phyloP scores from a whole-genome alignment of 2,329 filamentous ascomycete species.

The Graphiopsis chlorocephala region DNA sequence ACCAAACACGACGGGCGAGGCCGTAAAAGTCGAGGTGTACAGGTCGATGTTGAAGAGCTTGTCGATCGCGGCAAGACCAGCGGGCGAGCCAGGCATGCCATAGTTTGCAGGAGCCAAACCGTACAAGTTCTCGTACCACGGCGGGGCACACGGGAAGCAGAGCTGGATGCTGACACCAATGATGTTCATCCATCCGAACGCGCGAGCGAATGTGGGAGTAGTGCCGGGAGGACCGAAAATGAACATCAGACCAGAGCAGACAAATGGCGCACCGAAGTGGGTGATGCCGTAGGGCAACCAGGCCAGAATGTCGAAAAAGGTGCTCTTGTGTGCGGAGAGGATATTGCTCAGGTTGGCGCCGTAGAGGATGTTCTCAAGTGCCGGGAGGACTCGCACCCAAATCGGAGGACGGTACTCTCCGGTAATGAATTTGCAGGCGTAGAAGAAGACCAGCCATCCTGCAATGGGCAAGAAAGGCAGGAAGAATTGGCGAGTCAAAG shows the following conservation, averaged over 20 bases:
- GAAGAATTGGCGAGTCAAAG: slow-evolving; percentile 86
- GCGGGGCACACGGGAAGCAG: slow-evolving; percentile 87
- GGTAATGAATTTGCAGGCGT: slow-evolving; percentile 87
- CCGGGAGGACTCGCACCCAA: slow-evolving; percentile 91
- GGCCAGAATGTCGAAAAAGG: slow-evolving; percentile 79
- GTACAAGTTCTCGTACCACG: slow-evolving; percentile 95
- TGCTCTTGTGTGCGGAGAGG: slow-evolving; percentile 82
- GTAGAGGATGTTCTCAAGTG: slow-evolving; percentile 93
- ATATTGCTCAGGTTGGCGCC: slow-evolving; percentile 96
- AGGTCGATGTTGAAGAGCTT: slow-evolving; percentile 85
- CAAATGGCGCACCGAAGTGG: slow-evolving; percentile 81
- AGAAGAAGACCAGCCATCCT: slow-evolving; percentile 87
- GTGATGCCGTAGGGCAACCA: slow-evolving; percentile 92
- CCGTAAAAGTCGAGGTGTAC: slow-evolving; percentile 89
- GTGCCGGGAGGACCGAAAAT: slow-evolving; percentile 84
- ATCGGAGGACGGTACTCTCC: slow-evolving; percentile 86
- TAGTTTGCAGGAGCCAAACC: slow-evolving; percentile 90
- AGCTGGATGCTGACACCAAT: slow-evolving; percentile 84
- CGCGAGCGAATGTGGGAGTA: slow-evolving; percentile 76
- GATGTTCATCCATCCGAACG: slow-evolving; percentile 91
- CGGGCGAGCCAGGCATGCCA: slow-evolving; percentile 83
- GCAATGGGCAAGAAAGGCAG: slow-evolving; percentile 81
- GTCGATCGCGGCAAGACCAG: slow-evolving; percentile 85
- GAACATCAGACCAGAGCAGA: slow-evolving; percentile 78
- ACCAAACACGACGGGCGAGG: slow-evolving; percentile 87